Conservation (phyloP, 2,329 filamentous ascomycete species). For the Aaosphaeria pasadenensis region DNA sequence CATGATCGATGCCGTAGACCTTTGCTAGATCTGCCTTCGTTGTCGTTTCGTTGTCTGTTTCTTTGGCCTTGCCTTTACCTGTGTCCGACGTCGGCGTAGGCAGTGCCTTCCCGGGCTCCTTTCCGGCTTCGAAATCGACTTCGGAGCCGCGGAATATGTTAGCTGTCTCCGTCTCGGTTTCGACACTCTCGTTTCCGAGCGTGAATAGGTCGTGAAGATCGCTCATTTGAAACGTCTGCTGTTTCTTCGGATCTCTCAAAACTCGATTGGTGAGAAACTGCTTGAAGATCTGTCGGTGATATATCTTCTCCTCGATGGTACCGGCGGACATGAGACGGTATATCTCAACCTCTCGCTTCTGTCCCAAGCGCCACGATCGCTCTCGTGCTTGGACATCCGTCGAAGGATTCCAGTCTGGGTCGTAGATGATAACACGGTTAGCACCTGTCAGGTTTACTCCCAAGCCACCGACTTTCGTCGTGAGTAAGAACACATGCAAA, state of each 20-base stretch:
- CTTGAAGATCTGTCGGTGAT: slow-evolving; percentile 97
- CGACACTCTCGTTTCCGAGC: slow-evolving; percentile 60
- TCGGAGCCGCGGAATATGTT: slow-evolving; percentile 86
- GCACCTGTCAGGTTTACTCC: slow-evolving; percentile 94
- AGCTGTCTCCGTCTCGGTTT: slow-evolving; percentile 76
- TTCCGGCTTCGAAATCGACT: slow-evolving; percentile 56
- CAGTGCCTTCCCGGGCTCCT: slow-evolving; percentile 27
- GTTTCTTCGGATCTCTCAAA: slow-evolving; percentile 87
- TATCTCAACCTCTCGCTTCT: slow-evolving; percentile 92
- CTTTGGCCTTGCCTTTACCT: slow-evolving; percentile 9
- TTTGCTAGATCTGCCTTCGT: slow-evolving; percentile 25
- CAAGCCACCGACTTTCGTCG: slow-evolving; percentile 90
- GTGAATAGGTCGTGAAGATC: slow-evolving; percentile 92
- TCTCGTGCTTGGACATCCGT: slow-evolving; percentile 95
- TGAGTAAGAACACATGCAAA: slow-evolving; percentile 86
- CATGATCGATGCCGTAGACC: slow-evolving; percentile 42
- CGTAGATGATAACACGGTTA: slow-evolving; percentile 94
- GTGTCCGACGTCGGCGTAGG: slow-evolving; percentile 24
- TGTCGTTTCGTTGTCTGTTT: slow-evolving; percentile 18
- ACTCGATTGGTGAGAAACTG: slow-evolving; percentile 98
- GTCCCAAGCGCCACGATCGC: slow-evolving; percentile 90
- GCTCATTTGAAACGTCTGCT: slow-evolving; percentile 83
- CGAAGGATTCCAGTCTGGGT: slow-evolving; percentile 98
- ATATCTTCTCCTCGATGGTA: slow-evolving; percentile 99
- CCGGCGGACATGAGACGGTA: slow-evolving; percentile 98